These are phyloP conservation scores for Amylostereum chailletii DNA, from an alignment of 1,284 basidiomycete species.

Conservation along the genomic window DNA sequence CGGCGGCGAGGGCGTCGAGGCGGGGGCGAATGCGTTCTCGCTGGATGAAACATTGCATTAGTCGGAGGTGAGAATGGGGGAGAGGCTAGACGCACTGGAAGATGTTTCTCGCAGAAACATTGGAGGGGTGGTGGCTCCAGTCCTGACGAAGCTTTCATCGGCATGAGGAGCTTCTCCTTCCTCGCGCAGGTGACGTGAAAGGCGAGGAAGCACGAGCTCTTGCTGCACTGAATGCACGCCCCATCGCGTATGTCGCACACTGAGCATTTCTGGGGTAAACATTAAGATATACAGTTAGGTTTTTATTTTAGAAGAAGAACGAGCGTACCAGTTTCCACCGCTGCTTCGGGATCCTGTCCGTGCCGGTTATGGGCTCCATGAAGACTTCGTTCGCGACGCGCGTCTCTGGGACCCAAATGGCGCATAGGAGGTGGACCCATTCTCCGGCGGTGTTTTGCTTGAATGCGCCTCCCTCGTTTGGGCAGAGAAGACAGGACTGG, in stretches of 20 bases:
- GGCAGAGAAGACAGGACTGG: slow-evolving; percentile 89
- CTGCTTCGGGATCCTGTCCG: slow-evolving; percentile 83
- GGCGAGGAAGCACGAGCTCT: slow-evolving; percentile 84
- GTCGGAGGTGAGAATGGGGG: slow-evolving; percentile 5
- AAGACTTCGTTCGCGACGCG: slow-evolving; percentile 92
- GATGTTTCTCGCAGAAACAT: slow-evolving; percentile 83
- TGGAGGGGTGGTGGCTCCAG: slow-evolving; percentile 62
- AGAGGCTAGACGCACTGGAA: slow-evolving; percentile 52
- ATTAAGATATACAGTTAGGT: slow-evolving; percentile 2
- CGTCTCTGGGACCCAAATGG: slow-evolving; percentile 97
- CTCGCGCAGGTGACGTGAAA: slow-evolving; percentile 96
- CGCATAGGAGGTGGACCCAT: slow-evolving; percentile 96
- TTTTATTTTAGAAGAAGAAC: neutral
- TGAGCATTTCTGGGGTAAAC: slow-evolving; percentile 62
- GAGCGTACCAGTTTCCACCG: slow-evolving; percentile 85
- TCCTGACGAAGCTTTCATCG: slow-evolving; percentile 80
- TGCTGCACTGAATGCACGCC: slow-evolving; percentile 96
- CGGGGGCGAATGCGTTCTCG: slow-evolving; percentile 61
- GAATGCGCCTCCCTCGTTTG: slow-evolving; percentile 96
- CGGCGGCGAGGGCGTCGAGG: slow-evolving; percentile 40
- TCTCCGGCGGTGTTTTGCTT: slow-evolving; percentile 92
- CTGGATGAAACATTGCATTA: slow-evolving; percentile 24
- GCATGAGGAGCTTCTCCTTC: slow-evolving; percentile 72
- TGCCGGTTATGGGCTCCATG: slow-evolving; percentile 96
- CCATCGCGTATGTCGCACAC: slow-evolving; percentile 79